A percentile compares a stretch with the other conserved stretches of the same genome.
These are phyloP conservation scores for Trametes meyenii DNA, from an alignment of 768 basidiomycete genomes.

Conservation along the genomic window DNA sequence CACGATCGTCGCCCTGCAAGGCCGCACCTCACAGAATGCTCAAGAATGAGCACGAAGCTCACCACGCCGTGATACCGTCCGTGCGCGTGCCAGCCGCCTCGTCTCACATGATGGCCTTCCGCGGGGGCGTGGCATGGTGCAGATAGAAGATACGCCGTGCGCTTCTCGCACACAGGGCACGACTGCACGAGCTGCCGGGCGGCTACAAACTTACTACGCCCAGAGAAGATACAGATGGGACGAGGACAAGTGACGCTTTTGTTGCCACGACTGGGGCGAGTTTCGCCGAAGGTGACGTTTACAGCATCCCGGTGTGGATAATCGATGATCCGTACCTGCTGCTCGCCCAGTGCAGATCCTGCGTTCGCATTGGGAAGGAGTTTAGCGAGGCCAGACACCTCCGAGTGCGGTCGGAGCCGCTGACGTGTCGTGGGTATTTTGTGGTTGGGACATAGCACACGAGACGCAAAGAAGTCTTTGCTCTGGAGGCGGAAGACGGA, in stretches of 20 bases:
- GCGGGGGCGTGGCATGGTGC: background rate
- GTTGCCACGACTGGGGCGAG: background rate
- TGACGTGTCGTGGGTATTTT: slow-evolving; percentile 7
- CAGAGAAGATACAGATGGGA: background rate
- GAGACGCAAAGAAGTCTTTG: background rate
- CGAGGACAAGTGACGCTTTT: background rate
- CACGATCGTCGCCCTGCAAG: slow-evolving; percentile 11
- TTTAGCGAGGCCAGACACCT: background rate
- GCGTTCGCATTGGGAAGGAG: background rate
- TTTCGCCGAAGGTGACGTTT: slow-evolving; percentile 8
- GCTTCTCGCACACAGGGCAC: background rate
- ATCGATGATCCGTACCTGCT: background rate
- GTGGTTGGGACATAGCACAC: slow-evolving; percentile 1
- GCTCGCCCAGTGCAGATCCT: background rate
- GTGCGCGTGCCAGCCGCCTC: slow-evolving; percentile 1
- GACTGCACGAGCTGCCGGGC: background rate
- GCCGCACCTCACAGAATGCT: background rate
- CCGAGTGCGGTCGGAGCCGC: slow-evolving; percentile 7
- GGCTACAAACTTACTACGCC: background rate
- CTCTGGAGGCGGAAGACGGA: background rate
- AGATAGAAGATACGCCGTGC: background rate
- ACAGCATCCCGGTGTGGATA: slow-evolving; percentile 4
- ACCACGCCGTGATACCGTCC: slow-evolving; percentile 2
- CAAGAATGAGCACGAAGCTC: slow-evolving; percentile 12
- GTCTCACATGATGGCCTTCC: slow-evolving; percentile 12